Percentiles rank a stretch among this genome's conserved stretches.
Conservation (phyloP, 2,329 filamentous ascomycete genomes). For the Claviceps paspali region DNA sequence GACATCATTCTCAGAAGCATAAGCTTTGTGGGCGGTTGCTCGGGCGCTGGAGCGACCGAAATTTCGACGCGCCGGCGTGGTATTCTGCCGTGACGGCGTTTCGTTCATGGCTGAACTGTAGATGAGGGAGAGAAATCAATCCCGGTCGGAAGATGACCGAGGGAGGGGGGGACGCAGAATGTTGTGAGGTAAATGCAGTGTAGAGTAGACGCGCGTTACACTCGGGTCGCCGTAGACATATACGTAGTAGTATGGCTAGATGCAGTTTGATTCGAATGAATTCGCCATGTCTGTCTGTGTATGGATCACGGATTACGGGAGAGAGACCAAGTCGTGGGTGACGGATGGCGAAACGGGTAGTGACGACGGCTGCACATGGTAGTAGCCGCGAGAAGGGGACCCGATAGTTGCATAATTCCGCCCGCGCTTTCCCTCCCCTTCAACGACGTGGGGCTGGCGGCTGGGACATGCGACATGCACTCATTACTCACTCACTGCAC, state of each 20-base stretch:
- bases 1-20: conserved; percentile 43
- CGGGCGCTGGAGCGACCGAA: conserved; percentile 26
- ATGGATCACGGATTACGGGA: not conserved
- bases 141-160: not conserved
- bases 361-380: not conserved
- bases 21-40: conserved; percentile 33
- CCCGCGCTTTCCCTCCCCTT: not conserved
- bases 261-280: not conserved
- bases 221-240: not conserved
- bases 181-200: not conserved
- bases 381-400: not conserved
- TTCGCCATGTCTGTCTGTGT: not conserved
- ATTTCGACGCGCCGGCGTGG: conserved; percentile 21
- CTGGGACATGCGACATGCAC: too few species aligned
- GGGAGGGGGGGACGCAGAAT: not conserved
- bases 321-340: not conserved
- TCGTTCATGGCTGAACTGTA: conserved; percentile 3
- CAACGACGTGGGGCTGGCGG: too few species aligned
- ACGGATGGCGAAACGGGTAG: too few species aligned
- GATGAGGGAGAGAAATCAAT: not conserved
- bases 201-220: not conserved
- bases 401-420: conserved; percentile 4
- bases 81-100: conserved; percentile 5
- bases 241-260: not conserved
- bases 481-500: not conserved